Base-by-base conservation (phyloP, 306 rosid species). In the Prunus mongolica region DNA sequence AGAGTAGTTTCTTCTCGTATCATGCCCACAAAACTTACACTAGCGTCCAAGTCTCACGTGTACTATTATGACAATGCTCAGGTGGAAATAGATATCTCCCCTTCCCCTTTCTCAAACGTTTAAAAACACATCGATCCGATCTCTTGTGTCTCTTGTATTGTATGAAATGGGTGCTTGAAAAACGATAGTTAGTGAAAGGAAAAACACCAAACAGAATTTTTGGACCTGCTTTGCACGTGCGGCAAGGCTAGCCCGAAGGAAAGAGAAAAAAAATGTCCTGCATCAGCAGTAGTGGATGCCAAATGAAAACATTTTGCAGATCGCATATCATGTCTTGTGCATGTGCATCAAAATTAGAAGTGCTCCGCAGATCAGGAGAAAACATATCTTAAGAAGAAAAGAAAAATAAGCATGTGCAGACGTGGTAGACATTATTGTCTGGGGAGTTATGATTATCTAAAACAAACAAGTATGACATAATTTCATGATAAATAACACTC, bases 241-340 rank as follows among this genome's bases (percentile, higher is more conserved):
- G 8, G 16, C 9, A 52, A 16, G 57, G 57, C 2, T 16, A 52
- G 57, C 57, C 57, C 19, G 8, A 52, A 7, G 44, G 57, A 52
- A 18, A 18, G 6, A 18, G 16, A 15, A 52, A 16, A 30, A 52
- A 52, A 16, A 13, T 1, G 20, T 18, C 57, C 57, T 62, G 41
- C 8, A 4, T 19, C 50, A 54, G 14, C 7, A 64, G 22, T 60
- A 25, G 77, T 73, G 69, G 69, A 73, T 45, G n/a, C 68, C 68
- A 60, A 45, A 73, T 73, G 46, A 62, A 60, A 60, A 45, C 44
- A 18, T 25, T 11, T 2, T 73, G 77, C 77, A 25, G 77, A 73
- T 73, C 77, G 77, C 77, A 25, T 73, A 25, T 46, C 3, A 27
- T 45, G 27, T 10, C 58, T 18, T 27, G n/a, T 13, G 58, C 57